Conservation (phyloP, 257 asterid species). For the Petunia secreta region DNA sequence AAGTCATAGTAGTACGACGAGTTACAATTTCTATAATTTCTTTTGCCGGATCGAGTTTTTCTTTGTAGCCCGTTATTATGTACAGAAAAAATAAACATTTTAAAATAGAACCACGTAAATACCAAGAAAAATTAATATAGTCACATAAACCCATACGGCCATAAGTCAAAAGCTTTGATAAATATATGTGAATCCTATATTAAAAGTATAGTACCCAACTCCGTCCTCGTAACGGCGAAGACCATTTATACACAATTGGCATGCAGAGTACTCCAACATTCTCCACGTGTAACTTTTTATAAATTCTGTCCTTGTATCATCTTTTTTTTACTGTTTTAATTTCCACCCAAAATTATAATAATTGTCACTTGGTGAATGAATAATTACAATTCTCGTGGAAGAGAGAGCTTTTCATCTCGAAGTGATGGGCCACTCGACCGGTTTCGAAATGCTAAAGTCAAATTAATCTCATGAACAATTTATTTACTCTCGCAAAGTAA, state of each 20-base stretch:
- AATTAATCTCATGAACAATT: slow-evolving; percentile 9
- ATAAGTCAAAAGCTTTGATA: slow-evolving; percentile 46
- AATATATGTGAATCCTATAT: slow-evolving; percentile 12
- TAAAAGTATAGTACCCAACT: slow-evolving; percentile 27
- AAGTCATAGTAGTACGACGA: background rate
- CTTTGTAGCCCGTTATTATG: background rate
- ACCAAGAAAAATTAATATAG: background rate
- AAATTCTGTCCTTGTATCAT: background rate
- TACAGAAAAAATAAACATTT: background rate
- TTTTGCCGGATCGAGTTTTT: background rate
- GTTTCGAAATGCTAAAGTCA: slow-evolving; percentile 42
- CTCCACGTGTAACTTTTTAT: slow-evolving; percentile 33
- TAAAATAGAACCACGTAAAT: background rate
- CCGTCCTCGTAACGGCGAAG: slow-evolving; percentile 58
- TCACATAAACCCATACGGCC: slow-evolving; percentile 17
- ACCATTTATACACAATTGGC: slow-evolving; percentile 25
- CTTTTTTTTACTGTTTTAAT: background rate
- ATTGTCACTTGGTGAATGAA: slow-evolving; percentile 12
- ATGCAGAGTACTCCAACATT: slow-evolving; percentile 40
- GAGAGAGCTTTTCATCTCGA: slow-evolving; percentile 27
- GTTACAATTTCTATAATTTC: background rate
- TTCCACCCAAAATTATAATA: background rate
- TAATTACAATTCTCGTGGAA: background rate
- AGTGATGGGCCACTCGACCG: slow-evolving; percentile 27
- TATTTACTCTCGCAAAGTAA: background rate